Evolutionary conservation across 2,329 filamentous ascomycete genomes (phyloP).

Genomic region (Aspergillus glaucus): DNA sequence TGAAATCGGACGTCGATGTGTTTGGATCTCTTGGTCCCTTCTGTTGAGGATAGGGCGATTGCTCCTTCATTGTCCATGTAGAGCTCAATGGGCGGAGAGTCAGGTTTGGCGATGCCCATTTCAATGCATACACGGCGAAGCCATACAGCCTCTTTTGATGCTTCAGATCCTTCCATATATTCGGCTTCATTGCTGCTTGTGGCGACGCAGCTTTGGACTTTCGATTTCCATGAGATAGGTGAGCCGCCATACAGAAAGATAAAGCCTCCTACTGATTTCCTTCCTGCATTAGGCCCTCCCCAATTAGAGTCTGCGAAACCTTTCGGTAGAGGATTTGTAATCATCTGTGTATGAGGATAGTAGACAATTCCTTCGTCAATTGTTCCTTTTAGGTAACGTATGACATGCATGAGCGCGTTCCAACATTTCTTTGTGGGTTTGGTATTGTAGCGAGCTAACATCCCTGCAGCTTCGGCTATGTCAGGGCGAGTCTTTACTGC

Average conservation of each 20-base stretch:
- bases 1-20: conserved; percentile 1
- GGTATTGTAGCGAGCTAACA: neutral
- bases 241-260: neutral
- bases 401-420: neutral
- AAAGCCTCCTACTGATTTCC: neutral
- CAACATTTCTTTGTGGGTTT: neutral
- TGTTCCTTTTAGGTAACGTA: neutral
- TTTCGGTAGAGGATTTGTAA: no score
- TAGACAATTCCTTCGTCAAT: neutral
- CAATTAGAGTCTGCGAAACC: neutral
- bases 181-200: neutral
- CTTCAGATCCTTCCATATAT: neutral
- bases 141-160: neutral
- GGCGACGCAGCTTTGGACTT: neutral
- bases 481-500: neutral
- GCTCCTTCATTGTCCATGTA: neutral
- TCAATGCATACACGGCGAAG: neutral
- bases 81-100: neutral
- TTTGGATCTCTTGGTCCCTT: neutral
- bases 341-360: neutral
- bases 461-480: neutral
- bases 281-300: neutral
- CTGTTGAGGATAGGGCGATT: neutral
- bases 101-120: neutral
- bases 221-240: neutral